Conservation (phyloP, 371 early-diverging fungal genomes). For the Parasitella parasitica region DNA sequence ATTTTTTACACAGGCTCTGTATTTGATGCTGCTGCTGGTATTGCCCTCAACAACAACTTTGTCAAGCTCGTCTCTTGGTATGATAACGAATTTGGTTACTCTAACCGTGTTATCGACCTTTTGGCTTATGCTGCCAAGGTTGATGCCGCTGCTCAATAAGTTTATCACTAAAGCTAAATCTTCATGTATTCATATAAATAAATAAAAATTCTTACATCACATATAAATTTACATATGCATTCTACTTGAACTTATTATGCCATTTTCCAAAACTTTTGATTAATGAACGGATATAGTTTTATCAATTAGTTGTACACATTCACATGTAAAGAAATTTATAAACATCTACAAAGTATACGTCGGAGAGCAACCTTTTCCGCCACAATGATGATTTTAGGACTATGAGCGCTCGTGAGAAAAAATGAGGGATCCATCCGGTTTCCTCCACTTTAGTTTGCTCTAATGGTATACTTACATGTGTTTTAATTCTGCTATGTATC, state of each 20-base stretch:
- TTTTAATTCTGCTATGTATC: background rate
- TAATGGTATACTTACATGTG: background rate
- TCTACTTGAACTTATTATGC: background rate
- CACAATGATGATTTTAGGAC: background rate
- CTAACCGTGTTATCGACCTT: constrained; percentile 89
- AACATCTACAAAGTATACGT: background rate
- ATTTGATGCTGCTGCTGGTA: constrained; percentile 98
- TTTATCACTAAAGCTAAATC: background rate
- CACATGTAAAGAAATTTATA: background rate
- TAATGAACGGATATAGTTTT: background rate
- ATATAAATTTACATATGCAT: background rate
- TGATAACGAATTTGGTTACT: constrained; percentile 95
- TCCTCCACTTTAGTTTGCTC: background rate
- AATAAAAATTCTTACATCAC: background rate
- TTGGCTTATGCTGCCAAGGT: constrained; percentile 72
- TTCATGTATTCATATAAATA: background rate
- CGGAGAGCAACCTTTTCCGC: background rate
- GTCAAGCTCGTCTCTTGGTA: constrained; percentile 98
- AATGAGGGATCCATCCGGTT: constrained; percentile 3
- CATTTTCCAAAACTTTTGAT: background rate
- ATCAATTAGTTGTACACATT: background rate
- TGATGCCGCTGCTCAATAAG: constrained; percentile 38
- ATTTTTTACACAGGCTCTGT: constrained; percentile 59
- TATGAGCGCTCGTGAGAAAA: constrained; percentile 4
- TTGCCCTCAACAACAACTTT: constrained; percentile 93